Evolutionary conservation across 2,329 filamentous ascomycete genomes (phyloP).

Genomic region (Xylaria sp.): DNA sequence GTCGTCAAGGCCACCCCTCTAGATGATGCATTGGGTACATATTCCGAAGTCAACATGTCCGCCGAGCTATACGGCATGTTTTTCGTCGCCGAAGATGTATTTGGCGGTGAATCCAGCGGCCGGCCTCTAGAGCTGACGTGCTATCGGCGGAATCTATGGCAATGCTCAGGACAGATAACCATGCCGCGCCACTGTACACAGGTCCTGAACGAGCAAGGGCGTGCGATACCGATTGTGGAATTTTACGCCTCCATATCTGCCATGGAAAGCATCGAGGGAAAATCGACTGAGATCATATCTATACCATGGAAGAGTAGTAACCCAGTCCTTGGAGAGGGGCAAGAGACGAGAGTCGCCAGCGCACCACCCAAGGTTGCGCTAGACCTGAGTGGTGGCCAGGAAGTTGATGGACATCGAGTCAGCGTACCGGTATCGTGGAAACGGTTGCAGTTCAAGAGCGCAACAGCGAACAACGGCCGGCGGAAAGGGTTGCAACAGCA

Average conservation of each 20-base stretch:
- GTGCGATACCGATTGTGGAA: slow-evolving; percentile 75
- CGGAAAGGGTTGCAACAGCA: slow-evolving; percentile 95
- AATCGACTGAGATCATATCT: slow-evolving; percentile 89
- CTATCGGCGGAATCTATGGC: slow-evolving; percentile 92
- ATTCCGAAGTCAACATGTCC: slow-evolving; percentile 66
- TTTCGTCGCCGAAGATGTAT: slow-evolving; percentile 82
- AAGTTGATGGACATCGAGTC: slow-evolving; percentile 76
- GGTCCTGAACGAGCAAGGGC: slow-evolving; percentile 73
- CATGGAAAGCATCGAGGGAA: slow-evolving; percentile 89
- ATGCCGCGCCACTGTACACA: slow-evolving; percentile 73
- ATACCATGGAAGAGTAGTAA: slow-evolving; percentile 90
- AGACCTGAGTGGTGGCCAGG: slow-evolving; percentile 62
- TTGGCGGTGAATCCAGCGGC: slow-evolving; percentile 59
- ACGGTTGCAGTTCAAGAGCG: slow-evolving; percentile 90
- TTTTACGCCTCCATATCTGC: slow-evolving; percentile 82
- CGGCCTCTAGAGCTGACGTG: slow-evolving; percentile 83
- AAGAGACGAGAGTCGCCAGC: slow-evolving; percentile 53
- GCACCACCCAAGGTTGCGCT: slow-evolving; percentile 59
- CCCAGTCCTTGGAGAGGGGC: slow-evolving; percentile 48
- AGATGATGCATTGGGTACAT: slow-evolving; percentile 63
- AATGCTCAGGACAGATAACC: slow-evolving; percentile 86
- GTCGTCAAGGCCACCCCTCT: slow-evolving; percentile 63
- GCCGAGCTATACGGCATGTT: slow-evolving; percentile 88
- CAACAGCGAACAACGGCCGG: slow-evolving; percentile 93
- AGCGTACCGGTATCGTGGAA: slow-evolving; percentile 91